Base-by-base conservation (phyloP, 352 stramenopile species). In the Phytophthora hibernalis region DNA sequence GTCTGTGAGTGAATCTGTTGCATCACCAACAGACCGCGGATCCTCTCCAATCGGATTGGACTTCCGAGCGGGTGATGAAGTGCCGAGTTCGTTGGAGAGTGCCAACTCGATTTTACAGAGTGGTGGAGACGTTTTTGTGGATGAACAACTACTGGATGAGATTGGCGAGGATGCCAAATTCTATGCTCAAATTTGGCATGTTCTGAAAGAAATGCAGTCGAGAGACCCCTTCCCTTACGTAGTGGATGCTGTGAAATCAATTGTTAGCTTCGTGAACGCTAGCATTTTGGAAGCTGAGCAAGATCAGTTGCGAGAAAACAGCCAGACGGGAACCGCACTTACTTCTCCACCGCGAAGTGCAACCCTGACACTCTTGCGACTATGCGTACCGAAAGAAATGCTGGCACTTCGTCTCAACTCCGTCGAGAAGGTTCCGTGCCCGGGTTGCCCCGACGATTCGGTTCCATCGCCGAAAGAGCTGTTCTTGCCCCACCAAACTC, bases 171-270 rank as follows among this genome's bases (percentile, higher is more conserved):
- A 82, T 42, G 79, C 90, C n/a, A 85, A 92, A 52, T 83, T 92
- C 58, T 97, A 98, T 61, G 73, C 79, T 53, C 61, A 87, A 48
- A 87, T 97, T 31, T 98, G 93, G 93, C 77, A 88, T 31, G 71
- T 74, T 37, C 67, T 98, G 20, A 87, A 93, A 51, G 78, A 83
- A 33, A 80, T 98, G 38, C 90, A 98, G 64, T 87, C 92, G 4
- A 78, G 76, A 33, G 95, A 98, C 59, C 83, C 92, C 7, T 96
- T 97, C 60, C 89, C 90, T 12, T 67, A 79, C 68, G 95, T 80
- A 30, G 80, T 67, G 20, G 80, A 65, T 62, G 85, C 58, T 51
- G 90, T 72, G 65, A 91, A 91, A 67, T 61, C 74, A 30, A 82
- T 92, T 31, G 80, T 92, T 2, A 85, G 82, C 35, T 80, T 80